A percentile compares a stretch with the other conserved stretches of the same genome.
Evolutionary conservation across 768 basidiomycete genomes (phyloP).

Genomic region (Boletus tylopilopsis): DNA sequence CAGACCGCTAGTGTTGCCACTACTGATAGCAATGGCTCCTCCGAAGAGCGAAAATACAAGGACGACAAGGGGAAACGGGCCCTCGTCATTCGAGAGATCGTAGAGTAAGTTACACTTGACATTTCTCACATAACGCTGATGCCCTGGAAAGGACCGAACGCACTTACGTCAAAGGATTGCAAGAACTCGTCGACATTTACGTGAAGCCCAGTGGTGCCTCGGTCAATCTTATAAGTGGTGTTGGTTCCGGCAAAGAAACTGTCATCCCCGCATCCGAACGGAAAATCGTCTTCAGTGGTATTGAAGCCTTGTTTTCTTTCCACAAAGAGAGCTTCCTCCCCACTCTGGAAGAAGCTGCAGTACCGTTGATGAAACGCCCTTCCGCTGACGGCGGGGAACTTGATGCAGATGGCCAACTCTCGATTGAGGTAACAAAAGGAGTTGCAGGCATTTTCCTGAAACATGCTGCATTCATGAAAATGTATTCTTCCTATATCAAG

Average conservation of each 20-base stretch:
- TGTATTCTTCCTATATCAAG: slow-evolving; percentile 99
- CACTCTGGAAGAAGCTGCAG: slow-evolving; percentile 76
- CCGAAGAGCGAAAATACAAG: slow-evolving; percentile 85
- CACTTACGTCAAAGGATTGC: slow-evolving; percentile 91
- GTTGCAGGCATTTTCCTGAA: slow-evolving; percentile 89
- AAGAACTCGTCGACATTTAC: slow-evolving; percentile 93
- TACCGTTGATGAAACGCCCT: slow-evolving; percentile 54
- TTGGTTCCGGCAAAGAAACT: slow-evolving; percentile 75
- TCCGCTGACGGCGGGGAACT: slow-evolving; percentile 42
- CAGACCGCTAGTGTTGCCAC: slow-evolving; percentile 72
- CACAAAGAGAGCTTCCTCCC: slow-evolving; percentile 93
- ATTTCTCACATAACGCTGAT: slow-evolving; percentile 8
- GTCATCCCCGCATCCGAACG: slow-evolving; percentile 83
- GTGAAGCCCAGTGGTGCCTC: slow-evolving; percentile 78
- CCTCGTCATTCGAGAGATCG: slow-evolving; percentile 85
- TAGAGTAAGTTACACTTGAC: slow-evolving; percentile 56
- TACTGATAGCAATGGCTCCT: slow-evolving; percentile 69
- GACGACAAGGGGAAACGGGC: slow-evolving; percentile 84
- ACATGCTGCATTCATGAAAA: slow-evolving; percentile 97
- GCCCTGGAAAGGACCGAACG: slow-evolving; percentile 72
- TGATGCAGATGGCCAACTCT: slow-evolving; percentile 71
- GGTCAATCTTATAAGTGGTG: slow-evolving; percentile 66
- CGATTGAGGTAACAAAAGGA: slow-evolving; percentile 67
- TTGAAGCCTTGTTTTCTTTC: slow-evolving; percentile 88
- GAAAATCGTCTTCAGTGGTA: slow-evolving; percentile 86